Evolutionary conservation across 768 basidiomycete genomes (phyloP).

Genomic region (Rossbeevera mucosa): DNA sequence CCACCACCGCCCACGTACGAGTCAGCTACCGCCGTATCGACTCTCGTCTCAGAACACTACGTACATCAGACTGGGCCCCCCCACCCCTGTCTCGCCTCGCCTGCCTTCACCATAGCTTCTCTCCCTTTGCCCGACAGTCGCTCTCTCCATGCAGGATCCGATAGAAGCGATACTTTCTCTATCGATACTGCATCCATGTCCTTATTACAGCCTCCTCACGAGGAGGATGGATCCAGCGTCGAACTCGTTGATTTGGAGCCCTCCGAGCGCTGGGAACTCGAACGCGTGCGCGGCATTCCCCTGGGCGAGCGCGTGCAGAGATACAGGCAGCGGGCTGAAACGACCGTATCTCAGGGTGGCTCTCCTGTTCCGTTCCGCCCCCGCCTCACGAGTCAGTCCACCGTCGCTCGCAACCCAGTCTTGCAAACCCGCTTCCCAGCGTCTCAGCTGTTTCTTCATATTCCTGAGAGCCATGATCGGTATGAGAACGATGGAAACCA

Average conservation of each 20-base stretch:
- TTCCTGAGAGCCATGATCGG: slow-evolving; percentile 30
- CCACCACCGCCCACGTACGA: slow-evolving; percentile 77
- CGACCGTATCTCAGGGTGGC: slow-evolving; percentile 10
- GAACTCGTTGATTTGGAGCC: slow-evolving; percentile 51
- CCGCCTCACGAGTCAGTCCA: slow-evolving; percentile 27
- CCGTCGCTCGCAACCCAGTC: slow-evolving; percentile 21
- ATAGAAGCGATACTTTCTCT: slow-evolving; percentile 24
- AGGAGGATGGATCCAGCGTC: slow-evolving; percentile 47
- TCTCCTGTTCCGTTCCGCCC: slow-evolving; percentile 27
- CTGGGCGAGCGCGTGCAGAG: slow-evolving; percentile 39
- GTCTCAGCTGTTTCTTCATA: slow-evolving; percentile 31
- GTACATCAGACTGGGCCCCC: slow-evolving; percentile 26
- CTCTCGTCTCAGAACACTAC: slow-evolving; percentile 40
- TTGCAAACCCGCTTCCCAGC: slow-evolving; percentile 31
- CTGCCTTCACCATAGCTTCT: slow-evolving; percentile 22
- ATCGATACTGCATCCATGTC: slow-evolving; percentile 17
- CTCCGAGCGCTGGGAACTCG: slow-evolving; percentile 40
- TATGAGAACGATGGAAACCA: slow-evolving; percentile 31
- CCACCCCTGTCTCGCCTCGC: slow-evolving; percentile 23
- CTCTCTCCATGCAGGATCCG: slow-evolving; percentile 12
- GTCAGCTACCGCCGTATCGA: slow-evolving; percentile 41
- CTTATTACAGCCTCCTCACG: slow-evolving; percentile 21
- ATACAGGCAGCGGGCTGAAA: slow-evolving; percentile 33
- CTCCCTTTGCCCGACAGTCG: slow-evolving; percentile 15
- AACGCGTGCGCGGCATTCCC: slow-evolving; percentile 40